phyloP scores from a whole-genome alignment of 352 stramenopile species.

The Phytophthora vignae region DNA sequence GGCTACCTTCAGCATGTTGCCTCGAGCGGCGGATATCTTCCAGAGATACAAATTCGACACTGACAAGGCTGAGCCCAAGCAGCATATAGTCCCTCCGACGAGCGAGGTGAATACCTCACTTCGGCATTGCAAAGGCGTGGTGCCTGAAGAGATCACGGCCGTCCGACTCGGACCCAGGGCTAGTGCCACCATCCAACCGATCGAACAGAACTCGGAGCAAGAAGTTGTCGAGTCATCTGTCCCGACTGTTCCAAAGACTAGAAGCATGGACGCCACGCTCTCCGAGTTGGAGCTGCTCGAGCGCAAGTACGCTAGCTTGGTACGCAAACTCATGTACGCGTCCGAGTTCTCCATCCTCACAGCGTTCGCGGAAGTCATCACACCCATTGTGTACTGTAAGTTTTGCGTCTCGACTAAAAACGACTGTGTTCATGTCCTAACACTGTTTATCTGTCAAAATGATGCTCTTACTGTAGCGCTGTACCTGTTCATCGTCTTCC shows the following conservation, averaged over 20 bases:
- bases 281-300: constrained; percentile 20
- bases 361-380: constrained; percentile 34
- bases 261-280: background rate
- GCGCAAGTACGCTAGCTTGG: constrained; percentile 14
- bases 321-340: constrained; percentile 40
- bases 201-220: background rate
- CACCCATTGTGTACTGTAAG: constrained; percentile 19
- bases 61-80: background rate
- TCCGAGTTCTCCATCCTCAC: constrained; percentile 42
- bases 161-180: background rate
- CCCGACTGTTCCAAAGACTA: background rate
- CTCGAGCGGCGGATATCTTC: constrained; percentile 11
- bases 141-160: background rate
- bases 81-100: background rate
- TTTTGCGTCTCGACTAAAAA: background rate
- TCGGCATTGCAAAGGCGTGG: background rate
- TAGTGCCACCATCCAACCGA: background rate
- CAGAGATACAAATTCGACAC: constrained; percentile 14
- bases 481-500: constrained; percentile 35
- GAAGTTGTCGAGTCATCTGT: background rate
- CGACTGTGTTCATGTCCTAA: background rate
- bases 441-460: no score
- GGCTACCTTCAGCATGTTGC: constrained; percentile 12
- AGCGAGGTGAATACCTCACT: background rate
- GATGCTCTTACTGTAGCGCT: background rate